These are phyloP conservation scores for Diplodia intermedia DNA, from an alignment of 2,329 filamentous ascomycete genomes.

Conservation along the genomic window DNA sequence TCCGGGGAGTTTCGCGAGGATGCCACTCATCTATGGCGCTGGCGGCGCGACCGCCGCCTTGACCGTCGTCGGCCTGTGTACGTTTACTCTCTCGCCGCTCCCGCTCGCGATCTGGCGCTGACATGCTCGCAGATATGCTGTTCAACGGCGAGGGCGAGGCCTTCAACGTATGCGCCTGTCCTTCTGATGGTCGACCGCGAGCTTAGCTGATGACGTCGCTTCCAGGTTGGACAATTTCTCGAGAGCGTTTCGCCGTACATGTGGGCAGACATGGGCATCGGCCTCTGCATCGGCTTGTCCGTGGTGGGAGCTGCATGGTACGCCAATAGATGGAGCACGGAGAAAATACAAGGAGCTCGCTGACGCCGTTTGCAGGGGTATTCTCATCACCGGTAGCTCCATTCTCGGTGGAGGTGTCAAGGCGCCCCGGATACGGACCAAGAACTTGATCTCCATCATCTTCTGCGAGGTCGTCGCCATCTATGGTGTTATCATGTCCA, in stretches of 20 bases:
- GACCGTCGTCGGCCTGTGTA: slow-evolving; percentile 79
- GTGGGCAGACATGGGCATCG: slow-evolving; percentile 91
- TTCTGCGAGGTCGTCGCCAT: slow-evolving; percentile 99
- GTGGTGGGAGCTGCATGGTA: slow-evolving; percentile 98
- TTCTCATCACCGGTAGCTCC: slow-evolving; percentile 97
- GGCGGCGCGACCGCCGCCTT: slow-evolving; percentile 73
- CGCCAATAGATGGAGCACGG: not conserved
- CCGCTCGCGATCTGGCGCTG: slow-evolving; percentile 3
- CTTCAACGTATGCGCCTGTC: slow-evolving; percentile 75
- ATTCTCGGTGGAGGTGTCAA: slow-evolving; percentile 97
- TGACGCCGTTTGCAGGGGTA: slow-evolving; percentile 72
- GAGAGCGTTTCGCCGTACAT: slow-evolving; percentile 92
- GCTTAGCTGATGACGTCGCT: slow-evolving; percentile 33
- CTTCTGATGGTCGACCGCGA: slow-evolving; percentile 1
- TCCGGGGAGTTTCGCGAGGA: slow-evolving; percentile 45
- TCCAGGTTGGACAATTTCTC: slow-evolving; percentile 87
- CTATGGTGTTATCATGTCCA: slow-evolving; percentile 99
- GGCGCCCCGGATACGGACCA: slow-evolving; percentile 95
- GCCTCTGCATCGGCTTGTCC: slow-evolving; percentile 92
- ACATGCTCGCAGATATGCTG: slow-evolving; percentile 79
- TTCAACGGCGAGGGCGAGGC: slow-evolving; percentile 95
- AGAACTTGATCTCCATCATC: slow-evolving; percentile 99
- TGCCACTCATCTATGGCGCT: slow-evolving; percentile 76
- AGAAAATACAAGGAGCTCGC: slow-evolving; percentile 37
- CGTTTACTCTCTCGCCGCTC: slow-evolving; percentile 47